Conservation (phyloP, 2,329 filamentous ascomycete species). For the Fusarium scirpi region DNA sequence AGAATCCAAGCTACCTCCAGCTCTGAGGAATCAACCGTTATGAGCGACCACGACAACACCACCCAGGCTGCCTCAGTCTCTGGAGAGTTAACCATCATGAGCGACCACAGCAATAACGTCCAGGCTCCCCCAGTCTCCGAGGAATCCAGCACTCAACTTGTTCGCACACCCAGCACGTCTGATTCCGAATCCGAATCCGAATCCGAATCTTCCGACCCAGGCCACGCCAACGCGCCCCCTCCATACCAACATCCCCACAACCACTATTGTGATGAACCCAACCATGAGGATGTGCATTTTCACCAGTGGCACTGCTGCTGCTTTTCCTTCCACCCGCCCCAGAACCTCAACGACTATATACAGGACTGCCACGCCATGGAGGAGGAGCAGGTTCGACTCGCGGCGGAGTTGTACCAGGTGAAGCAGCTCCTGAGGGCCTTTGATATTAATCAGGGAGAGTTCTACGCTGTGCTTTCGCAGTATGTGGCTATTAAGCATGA, state of each 20-base stretch:
- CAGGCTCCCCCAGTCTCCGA: fast-evolving
- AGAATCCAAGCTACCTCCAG: background rate
- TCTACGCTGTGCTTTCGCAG: background rate
- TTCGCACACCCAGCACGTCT: background rate
- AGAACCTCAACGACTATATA: background rate
- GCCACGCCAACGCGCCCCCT: background rate
- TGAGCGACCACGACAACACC: background rate
- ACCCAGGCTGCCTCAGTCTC: too few species aligned
- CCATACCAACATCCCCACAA: background rate
- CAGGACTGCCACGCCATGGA: background rate
- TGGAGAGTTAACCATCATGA: background rate
- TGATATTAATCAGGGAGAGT: background rate
- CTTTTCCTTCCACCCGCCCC: background rate
- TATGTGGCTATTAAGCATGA: background rate
- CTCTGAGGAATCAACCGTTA: background rate
- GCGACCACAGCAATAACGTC: fast-evolving
- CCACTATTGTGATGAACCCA: background rate
- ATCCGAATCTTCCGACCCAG: background rate
- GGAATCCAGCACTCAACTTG: background rate
- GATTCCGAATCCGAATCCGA: too few species aligned
- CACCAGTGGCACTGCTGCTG: background rate
- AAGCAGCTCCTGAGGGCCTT: background rate
- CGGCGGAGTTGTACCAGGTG: background rate
- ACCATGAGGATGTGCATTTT: background rate
- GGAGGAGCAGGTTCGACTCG: background rate